Evolutionary conservation across 352 stramenopile genomes (phyloP).

Genomic region (Aphanomyces cochlioides): DNA sequence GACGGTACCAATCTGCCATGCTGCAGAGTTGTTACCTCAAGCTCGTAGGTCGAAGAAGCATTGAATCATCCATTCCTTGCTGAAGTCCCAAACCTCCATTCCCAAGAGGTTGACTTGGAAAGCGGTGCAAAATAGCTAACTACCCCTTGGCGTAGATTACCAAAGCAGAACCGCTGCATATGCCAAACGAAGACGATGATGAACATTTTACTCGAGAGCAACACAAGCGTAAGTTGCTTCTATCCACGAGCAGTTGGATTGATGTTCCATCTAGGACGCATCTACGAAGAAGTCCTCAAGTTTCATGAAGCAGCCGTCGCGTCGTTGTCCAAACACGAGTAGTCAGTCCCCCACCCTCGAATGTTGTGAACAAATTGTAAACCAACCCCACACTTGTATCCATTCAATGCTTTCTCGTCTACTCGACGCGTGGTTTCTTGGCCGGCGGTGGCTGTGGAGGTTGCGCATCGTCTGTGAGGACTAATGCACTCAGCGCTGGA

Average conservation of each 20-base stretch:
- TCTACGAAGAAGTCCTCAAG: slow-evolving; percentile 24
- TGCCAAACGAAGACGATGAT: slow-evolving; percentile 20
- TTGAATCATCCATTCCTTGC: slow-evolving; percentile 18
- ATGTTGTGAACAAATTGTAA: too few relatives aligned
- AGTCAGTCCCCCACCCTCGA: too few relatives aligned
- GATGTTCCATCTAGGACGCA: slow-evolving; percentile 7
- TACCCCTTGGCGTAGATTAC: neutral
- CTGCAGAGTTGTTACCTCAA: neutral
- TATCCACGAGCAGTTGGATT: neutral
- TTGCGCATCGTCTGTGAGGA: neutral
- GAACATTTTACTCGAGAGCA: slow-evolving; percentile 18
- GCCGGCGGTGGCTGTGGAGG: too few relatives aligned
- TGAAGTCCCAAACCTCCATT: slow-evolving; percentile 16
- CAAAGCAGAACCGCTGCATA: slow-evolving; percentile 2
- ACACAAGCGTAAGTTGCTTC: slow-evolving; percentile 11
- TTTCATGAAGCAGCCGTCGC: slow-evolving; percentile 16
- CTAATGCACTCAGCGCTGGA: neutral
- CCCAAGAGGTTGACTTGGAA: neutral
- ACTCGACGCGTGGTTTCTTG: neutral
- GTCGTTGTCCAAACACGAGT: neutral
- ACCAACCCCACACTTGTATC: neutral
- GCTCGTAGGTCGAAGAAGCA: slow-evolving; percentile 16
- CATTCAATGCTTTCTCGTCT: too few relatives aligned
- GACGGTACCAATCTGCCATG: neutral
- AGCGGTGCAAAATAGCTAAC: too few relatives aligned